Base-by-base conservation (phyloP, 768 basidiomycete genomes). In the Leccinum pellstonianum region DNA sequence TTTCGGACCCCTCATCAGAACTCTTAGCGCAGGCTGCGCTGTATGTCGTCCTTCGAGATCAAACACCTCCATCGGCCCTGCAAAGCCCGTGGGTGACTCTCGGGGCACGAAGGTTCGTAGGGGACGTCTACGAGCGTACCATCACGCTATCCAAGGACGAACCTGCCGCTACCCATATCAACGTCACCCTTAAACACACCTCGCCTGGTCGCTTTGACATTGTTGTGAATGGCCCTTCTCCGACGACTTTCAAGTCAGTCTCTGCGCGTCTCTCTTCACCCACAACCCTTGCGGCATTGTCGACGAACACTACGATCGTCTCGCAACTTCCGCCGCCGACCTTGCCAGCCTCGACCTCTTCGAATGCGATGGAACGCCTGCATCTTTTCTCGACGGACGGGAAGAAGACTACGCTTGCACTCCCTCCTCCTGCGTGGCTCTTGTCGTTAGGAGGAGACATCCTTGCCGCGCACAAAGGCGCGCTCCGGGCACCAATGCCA, bases 401-500 rank as follows among this genome's bases (percentile, higher is more conserved):
- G 38, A 77, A 76, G 7, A 89, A 88, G 69, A 86, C 82, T 12
- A 85, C 85, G 5, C 75, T 95, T 14, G 75, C 86, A 19, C 68
- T 87, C n/a, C 85, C 88, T 3, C 78, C 87, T 21, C 90, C 91
- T 0, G 79, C 79, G 19, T 93, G 90, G 89, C 74, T 88, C 37
- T 71, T 85, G 38, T 84, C 86, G 3, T 76, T 91, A 9, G 86
- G 83, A n/a, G 83, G 80, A 3, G 86, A 87, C 57, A 74, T 82
- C 11, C 68, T 83, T 17, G 77, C 74, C 29, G 79, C 82, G 6
- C 78, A 79, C 23, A 86, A 85, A 67, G 86, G 90, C 5, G 84
- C 85, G 15, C 71, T 93, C 64, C 82, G 84, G 60, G 90, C 91
- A 4, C 94, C 95, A 14, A 94, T 94, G 91, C 94, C 94, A n/a